Base-by-base conservation (phyloP, 768 basidiomycete species). In the Lentinula raphanica region DNA sequence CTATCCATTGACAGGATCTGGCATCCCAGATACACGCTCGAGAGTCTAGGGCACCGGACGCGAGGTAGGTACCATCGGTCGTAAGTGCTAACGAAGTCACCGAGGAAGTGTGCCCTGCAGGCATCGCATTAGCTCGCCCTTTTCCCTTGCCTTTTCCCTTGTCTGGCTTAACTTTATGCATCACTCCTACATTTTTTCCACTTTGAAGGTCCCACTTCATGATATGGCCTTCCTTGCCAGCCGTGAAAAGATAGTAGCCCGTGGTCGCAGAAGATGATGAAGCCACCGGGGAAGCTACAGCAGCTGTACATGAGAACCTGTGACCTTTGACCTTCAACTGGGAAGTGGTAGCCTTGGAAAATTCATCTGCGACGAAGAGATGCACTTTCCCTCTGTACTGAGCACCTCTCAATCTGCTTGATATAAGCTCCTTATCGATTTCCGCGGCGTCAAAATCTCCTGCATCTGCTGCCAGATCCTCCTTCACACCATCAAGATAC, bases 371-470 rank as follows among this genome's bases (percentile, higher is more conserved):
- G 50, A 96, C 75, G 67, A 88, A 91, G 40, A 89, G 71, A 71
- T 94, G 90, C 7, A 94, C 76, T 71, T 90, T 94, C 49, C 94
- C 94, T 4, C 92, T 86, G 66, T 95, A 86, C 62, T 94, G 88
- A 48, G 94, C 71, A 5, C 96, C 94, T 69, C 94, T 92, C 61
- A 99, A 77, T 56, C 97, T 79, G 19, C 94, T 81, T 44, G 90
- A 90, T 60, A 99, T 91, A 61, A 98, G 78, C 63, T 98, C 96
- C 65, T 84, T 83, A 77, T 99, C 97, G 27, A 98, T 86, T 64
- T 98, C 95, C 1, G 92, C 94, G 4, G 97, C 97, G 68, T 99
- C 96, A 62, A 86, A 94, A 61, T 94, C 94, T 32, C 90, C 92
- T 51, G n/a, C 19, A 19, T 21, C 40, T 25, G 94, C 94, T 59